Evolutionary conservation across 805 yeast species (phyloP).

Genomic region (Myxozyma neotropica): DNA sequence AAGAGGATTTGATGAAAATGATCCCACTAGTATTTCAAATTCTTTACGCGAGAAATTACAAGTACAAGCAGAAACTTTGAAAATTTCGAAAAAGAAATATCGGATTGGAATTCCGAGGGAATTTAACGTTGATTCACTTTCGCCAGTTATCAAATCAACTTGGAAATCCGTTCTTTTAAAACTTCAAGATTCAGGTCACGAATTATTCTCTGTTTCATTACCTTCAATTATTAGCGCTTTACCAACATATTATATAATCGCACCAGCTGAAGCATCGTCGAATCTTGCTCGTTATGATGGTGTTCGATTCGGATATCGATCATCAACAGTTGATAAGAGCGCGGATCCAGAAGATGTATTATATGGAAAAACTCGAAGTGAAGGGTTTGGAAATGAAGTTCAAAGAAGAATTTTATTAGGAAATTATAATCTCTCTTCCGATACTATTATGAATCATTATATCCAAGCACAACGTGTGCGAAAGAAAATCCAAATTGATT

Average conservation of each 20-base stretch:
- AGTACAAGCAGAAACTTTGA: neutral
- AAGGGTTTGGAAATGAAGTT: constrained; percentile 80
- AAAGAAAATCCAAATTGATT: constrained; percentile 59
- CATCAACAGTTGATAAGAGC: constrained; percentile 38
- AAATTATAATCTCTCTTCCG: constrained; percentile 79
- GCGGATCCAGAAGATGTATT: constrained; percentile 41
- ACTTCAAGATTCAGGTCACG: constrained; percentile 54
- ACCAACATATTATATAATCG: constrained; percentile 83
- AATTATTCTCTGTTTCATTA: constrained; percentile 64
- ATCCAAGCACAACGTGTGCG: constrained; percentile 74
- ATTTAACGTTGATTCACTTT: constrained; percentile 58
- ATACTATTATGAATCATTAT: constrained; percentile 71
- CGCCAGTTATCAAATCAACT: constrained; percentile 49
- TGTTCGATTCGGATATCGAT: constrained; percentile 72
- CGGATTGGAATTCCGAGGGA: constrained; percentile 77
- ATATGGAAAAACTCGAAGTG: constrained; percentile 62
- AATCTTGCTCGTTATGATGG: constrained; percentile 92
- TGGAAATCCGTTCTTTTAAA: constrained; percentile 53
- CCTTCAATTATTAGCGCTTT: constrained; percentile 68
- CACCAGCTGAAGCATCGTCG: constrained; percentile 93
- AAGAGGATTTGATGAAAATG: constrained; percentile 61
- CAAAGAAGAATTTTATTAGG: constrained; percentile 83
- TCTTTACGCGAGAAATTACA: constrained; percentile 26
- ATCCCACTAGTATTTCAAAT: constrained; percentile 63
- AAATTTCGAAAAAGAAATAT: constrained; percentile 37